Base-by-base conservation (phyloP, 345 rosid genomes). In the Arabidopsis arenosa region DNA sequence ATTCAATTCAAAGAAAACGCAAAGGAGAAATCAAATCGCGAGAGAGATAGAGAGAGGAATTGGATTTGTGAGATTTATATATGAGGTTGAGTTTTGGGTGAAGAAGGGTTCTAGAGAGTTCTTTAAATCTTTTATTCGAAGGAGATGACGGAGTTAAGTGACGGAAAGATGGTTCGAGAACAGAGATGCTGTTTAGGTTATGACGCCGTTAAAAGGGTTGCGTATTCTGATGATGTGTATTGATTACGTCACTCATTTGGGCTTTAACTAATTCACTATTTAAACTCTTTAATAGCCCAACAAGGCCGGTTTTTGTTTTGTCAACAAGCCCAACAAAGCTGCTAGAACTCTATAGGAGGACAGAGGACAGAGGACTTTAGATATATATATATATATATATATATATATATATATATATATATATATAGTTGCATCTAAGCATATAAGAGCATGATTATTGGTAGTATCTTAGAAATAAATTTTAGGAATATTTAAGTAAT, bases 51-150 rank as follows among this genome's bases (percentile, higher is more conserved):
- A 53, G 7, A 30, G 26, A 5, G 47, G 10, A 13, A 35, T 6
- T 9, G 40, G 32, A 13, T 11, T n/a, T 4, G 61, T 23, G 76
- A 26, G 12, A 53, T 12, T 28, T 68, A 7, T 56, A 56, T 48
- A 71, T 57, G 66, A 56, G 68, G 35, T 74, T 54, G 18, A 18
- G 67, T 33, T 51, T 14, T 18, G 35, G 51, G 68, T 6, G 72
- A 28, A 21, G 0, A 66, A 58, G 76, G 75, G 77, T 85, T 83
- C 88, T 81, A 75, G 88, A 85, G 83, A 66, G 49, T 85, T 85
- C 88, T 30, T 69, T 30, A 30, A 56, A 30, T 13, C 17, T 36
- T 43, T 9, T 45, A 32, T 7, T 44, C 21, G 35, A 28, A 4
- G 61, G 35, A 74, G 72, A 74, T 74, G 66, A 74, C 78, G 78